Base-by-base conservation (phyloP, 768 basidiomycete species). In the Mycena sanguinolenta region DNA sequence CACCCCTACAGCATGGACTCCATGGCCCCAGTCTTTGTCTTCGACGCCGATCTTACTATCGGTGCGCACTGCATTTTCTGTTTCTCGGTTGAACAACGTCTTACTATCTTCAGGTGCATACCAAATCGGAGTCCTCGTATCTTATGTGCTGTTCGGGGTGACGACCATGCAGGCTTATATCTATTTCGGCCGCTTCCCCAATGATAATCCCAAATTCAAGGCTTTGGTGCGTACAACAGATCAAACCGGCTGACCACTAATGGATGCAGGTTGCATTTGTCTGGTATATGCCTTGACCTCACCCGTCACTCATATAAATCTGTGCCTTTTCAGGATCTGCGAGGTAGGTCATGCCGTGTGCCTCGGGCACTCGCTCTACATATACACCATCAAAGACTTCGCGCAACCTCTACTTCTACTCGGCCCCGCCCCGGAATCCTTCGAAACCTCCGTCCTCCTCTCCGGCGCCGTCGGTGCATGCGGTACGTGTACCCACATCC, bases 91-190 rank as follows among this genome's bases (percentile, higher is more conserved):
- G 9, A n/a, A n/a, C n/a, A 21, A 49, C 23, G 46, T 49, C 53
- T 54, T 19, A 30, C 21, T n/a, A n/a, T 54, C 21, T 49, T 49
- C 46, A 49, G 28, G 27, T 30, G 27, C 27, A 27, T 28, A 19
- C 1, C 30, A 19, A 30, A 30, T 54, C 16, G 53, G 53, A 4
- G 53, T 32, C 53, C 8, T 54, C 28, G 28, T 54, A 27, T 65
- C 63, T 14, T 55, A 46, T 53, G 17, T 46, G 19, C 63, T 65
- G 30, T 32, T 65, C n/a, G 63, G 63, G 17, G 53, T 65, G 5
- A 46, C 54, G 38, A 55, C 53, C 19, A 34, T 39, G 2, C 63
- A 65, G 54, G 21, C 54, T 4, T 65, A 65, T 42, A 42, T 57
- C 10, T 65, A 65, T 54, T 65, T 30, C 30, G 3, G n/a, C 13